Evolutionary conservation across 1,284 basidiomycete species (phyloP), one percentile per base, ranked within the genome.

Genomic region (Singerocomus inundabilis): DNA sequence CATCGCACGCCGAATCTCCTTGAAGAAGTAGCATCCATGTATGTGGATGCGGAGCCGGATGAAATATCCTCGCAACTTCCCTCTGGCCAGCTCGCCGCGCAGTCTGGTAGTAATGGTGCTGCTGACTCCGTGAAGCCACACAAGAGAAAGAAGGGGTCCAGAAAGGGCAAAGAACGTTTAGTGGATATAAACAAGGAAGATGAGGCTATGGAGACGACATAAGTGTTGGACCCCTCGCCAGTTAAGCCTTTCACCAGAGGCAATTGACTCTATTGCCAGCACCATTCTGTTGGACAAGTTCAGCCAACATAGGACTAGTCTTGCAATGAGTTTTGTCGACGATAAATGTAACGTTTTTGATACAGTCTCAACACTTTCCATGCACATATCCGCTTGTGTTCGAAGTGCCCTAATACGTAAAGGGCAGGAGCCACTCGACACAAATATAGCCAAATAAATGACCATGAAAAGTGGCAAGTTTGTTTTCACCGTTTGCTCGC

Each of bases 151-250:
- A 59, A 49, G 24, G 25, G 37, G 32, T 55, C 60, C 2, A 54
- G 36, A 31, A 64, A 64, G 34, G 65, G 63, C 5, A 67, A 64
- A 31, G 65, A 67, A 34, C 63, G 57, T 4, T 54, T 54, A 7
- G 49, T 65, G 29, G 58, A 63, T n/a, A 36, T 37, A 38, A 25
- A 15, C 15, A 59, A 54, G 25, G 52, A 59, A 34, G 54, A 46
- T 28, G 43, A 21, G 21, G 21, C 21, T 12, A 62, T 62, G 61
- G 59, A 66, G 32, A 55, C 40, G 4, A 48, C 44, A 11, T 63
- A 39, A 35, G 18, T 29, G 16, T 24, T 30, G 18, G 13, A 8
- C 3, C 25, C 12, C 16, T 21, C 12, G 12, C 26, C 9, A 10
- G 8, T 9, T 26, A 41, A 11, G 26, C 21, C 21, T 18, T 16